These are phyloP conservation scores for Vitis vinifera DNA, from an alignment of 164 flowering plant genomes.

Conservation along the genomic window DNA sequence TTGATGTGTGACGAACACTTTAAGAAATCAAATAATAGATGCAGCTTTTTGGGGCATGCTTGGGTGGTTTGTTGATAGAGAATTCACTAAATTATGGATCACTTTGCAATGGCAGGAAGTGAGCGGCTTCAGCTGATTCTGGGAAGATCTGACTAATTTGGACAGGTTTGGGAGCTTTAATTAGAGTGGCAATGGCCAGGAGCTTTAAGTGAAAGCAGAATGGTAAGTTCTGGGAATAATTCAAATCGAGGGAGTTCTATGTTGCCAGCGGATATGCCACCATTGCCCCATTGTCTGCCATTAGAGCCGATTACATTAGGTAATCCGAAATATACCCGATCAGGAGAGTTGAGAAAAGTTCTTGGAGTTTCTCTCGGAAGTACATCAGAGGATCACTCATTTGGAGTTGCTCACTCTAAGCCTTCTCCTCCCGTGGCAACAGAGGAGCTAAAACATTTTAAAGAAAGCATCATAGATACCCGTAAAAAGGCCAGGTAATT, in stretches of 20 bases:
- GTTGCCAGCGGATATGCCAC: slow-evolving; percentile 23
- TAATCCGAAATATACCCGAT: slow-evolving; percentile 24
- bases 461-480: slow-evolving; percentile 47
- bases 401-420: slow-evolving; percentile 39
- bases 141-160: background rate
- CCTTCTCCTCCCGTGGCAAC: slow-evolving; percentile 37
- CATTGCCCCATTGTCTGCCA: slow-evolving; percentile 25
- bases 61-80: background rate
- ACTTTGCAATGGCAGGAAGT: background rate
- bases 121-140: background rate
- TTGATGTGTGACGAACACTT: background rate
- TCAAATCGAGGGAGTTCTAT: slow-evolving; percentile 12
- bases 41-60: background rate
- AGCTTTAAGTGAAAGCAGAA: background rate
- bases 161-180: background rate
- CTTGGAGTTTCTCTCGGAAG: slow-evolving; percentile 23
- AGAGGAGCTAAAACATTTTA: slow-evolving; percentile 61
- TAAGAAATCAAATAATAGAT: background rate
- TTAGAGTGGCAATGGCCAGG: background rate
- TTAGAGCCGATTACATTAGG: slow-evolving; percentile 30
- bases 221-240: slow-evolving; percentile 24
- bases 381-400: slow-evolving; percentile 26
- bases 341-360: slow-evolving; percentile 31
- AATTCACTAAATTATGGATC: background rate
- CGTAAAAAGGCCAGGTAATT: slow-evolving; percentile 38